Percentiles rank a stretch among this genome's conserved stretches.
Conservation (phyloP, 2,329 filamentous ascomycete genomes). For the Zymoseptoria pseudotritici region DNA sequence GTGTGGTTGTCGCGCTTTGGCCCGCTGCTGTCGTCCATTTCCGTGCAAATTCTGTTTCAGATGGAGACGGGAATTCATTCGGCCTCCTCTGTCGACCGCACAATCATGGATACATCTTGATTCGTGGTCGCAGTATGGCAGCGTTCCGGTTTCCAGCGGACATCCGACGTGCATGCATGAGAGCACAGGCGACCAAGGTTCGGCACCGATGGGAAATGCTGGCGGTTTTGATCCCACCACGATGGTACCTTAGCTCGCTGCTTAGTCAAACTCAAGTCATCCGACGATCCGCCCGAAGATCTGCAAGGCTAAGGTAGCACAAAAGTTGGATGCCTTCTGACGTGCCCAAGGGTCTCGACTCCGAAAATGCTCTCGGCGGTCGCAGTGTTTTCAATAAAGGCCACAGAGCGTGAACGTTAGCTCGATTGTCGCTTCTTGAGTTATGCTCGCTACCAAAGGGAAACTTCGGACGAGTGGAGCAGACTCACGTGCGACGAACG, state of each 20-base stretch:
- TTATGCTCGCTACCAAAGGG: background rate
- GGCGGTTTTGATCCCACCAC: background rate
- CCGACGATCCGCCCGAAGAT: background rate
- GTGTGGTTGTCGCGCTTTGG: slow-evolving; percentile 22
- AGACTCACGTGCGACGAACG: background rate
- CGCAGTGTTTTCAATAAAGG: background rate
- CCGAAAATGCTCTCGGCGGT: background rate
- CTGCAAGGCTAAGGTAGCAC: background rate
- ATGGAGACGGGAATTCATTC: background rate
- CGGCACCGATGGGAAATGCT: background rate
- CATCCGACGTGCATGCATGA: background rate
- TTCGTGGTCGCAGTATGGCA: background rate
- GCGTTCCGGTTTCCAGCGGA: background rate
- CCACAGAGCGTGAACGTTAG: background rate
- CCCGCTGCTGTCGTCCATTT: background rate
- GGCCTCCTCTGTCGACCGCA: background rate
- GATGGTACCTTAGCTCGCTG: background rate
- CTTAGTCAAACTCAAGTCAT: background rate
- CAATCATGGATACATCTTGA: background rate
- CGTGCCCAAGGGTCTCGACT: background rate
- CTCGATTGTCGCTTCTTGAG: background rate
- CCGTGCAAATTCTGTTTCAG: background rate
- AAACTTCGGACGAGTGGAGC: background rate
- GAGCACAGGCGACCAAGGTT: background rate
- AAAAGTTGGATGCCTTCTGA: background rate